These are phyloP conservation scores for Boletellus deceptivus DNA, from an alignment of 1,284 basidiomycete genomes.

Conservation along the genomic window DNA sequence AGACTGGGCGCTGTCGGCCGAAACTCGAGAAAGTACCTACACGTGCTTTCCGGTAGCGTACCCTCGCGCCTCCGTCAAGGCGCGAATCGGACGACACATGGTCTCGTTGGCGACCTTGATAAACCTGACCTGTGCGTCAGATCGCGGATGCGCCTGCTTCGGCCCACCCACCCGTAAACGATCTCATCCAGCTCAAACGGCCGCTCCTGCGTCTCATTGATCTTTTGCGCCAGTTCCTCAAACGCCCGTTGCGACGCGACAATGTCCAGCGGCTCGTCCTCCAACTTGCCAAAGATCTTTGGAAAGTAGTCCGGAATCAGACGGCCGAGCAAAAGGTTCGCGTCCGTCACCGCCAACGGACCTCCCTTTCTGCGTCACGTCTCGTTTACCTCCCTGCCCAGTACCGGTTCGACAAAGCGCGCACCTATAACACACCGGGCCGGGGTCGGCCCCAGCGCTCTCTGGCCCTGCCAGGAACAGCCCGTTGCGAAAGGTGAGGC, in stretches of 20 bases:
- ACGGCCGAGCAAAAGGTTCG: constrained; percentile 73
- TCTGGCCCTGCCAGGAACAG: constrained; percentile 69
- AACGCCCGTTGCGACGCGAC: constrained; percentile 44
- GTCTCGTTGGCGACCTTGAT: constrained; percentile 94
- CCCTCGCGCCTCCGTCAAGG: constrained; percentile 88
- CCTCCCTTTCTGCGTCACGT: constrained; percentile 57
- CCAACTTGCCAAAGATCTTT: constrained; percentile 76
- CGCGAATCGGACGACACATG: constrained; percentile 91
- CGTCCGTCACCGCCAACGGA: constrained; percentile 72
- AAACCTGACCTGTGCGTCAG: constrained; percentile 50
- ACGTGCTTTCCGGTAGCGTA: constrained; percentile 84
- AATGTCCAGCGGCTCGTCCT: constrained; percentile 66
- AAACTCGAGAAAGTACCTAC: constrained; percentile 25
- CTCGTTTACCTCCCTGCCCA: neutral
- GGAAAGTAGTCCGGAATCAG: constrained; percentile 70
- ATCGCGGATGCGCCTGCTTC: neutral
- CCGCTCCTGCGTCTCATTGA: constrained; percentile 50
- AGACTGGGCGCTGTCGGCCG: neutral
- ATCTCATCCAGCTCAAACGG: constrained; percentile 79
- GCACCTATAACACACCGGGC: constrained; percentile 67
- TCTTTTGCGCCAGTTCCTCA: constrained; percentile 26
- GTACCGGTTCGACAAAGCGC: constrained; percentile 7
- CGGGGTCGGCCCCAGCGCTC: constrained; percentile 72
- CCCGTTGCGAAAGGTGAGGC: constrained; percentile 43
- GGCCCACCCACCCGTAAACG: constrained; percentile 67